A percentile compares a stretch with the other conserved stretches of the same genome.
Conservation (phyloP, 768 basidiomycete species). For the Boletus pseudopeckii region DNA sequence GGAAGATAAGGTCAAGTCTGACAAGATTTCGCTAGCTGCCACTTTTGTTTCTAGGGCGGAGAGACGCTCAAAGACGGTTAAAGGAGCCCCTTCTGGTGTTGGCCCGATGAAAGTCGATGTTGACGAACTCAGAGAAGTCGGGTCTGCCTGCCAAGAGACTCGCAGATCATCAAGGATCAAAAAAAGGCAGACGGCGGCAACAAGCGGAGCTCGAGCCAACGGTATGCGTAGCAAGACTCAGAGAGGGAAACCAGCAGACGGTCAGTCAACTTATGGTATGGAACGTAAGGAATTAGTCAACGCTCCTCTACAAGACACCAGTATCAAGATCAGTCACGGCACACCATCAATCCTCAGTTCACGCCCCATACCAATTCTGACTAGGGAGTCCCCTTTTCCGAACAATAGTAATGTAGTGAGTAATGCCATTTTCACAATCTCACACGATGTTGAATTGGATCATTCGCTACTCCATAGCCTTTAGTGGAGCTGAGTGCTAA, state of each 20-base stretch:
- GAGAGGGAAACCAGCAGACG: conserved; percentile 3
- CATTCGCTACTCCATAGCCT: conserved; percentile 1
- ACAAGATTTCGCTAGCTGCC: not conserved
- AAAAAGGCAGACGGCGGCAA: conserved; percentile 5
- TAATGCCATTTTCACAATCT: not conserved
- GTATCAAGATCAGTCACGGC: not conserved
- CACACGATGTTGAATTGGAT: not conserved
- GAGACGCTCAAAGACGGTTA: conserved; percentile 34
- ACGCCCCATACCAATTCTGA: not conserved
- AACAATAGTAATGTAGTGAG: conserved; percentile 9
- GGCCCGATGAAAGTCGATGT: conserved; percentile 23
- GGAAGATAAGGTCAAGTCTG: not conserved
- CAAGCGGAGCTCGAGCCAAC: conserved; percentile 10
- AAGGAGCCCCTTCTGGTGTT: conserved; percentile 30
- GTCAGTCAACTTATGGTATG: not conserved
- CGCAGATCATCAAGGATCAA: conserved; percentile 19
- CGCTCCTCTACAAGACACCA: not conserved
- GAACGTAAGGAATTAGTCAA: not conserved
- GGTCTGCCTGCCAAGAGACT: conserved; percentile 2
- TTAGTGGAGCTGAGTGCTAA: not conserved
- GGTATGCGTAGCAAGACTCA: conserved; percentile 28
- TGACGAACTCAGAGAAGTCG: conserved; percentile 31
- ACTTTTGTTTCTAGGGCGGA: conserved; percentile 18
- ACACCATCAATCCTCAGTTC: not conserved
- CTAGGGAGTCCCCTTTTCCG: not conserved